Evolutionary conservation across 2,329 filamentous ascomycete genomes (phyloP).

Genomic region (Tolypocladium tropicale): DNA sequence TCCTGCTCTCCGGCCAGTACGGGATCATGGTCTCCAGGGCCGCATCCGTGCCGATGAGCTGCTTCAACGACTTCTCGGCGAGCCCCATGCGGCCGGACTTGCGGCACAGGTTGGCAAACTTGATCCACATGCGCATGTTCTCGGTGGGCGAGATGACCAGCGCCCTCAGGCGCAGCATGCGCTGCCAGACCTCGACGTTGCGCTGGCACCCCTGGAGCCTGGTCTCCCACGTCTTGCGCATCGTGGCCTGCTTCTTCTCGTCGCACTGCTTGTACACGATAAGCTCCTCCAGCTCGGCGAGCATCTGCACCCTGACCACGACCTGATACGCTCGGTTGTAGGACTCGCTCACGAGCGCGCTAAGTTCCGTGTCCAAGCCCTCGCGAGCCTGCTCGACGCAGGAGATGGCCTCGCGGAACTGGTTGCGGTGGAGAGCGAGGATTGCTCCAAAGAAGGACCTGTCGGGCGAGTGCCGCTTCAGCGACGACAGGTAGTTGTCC

Average conservation of each 20-base stretch:
- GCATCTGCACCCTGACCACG: slow-evolving; percentile 98
- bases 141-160: slow-evolving; percentile 86
- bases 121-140: slow-evolving; percentile 99
- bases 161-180: slow-evolving; percentile 90
- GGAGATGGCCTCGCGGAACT: slow-evolving; percentile 80
- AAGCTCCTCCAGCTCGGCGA: slow-evolving; percentile 95
- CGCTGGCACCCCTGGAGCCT: slow-evolving; percentile 90
- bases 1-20: slow-evolving; percentile 38
- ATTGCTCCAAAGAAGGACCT: slow-evolving; percentile 97
- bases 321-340: slow-evolving; percentile 97
- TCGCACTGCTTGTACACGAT: slow-evolving; percentile 97
- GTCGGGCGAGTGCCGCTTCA: slow-evolving; percentile 90
- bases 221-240: slow-evolving; percentile 93
- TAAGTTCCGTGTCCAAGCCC: slow-evolving; percentile 89
- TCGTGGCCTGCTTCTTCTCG: slow-evolving; percentile 75
- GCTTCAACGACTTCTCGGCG: slow-evolving; percentile 88
- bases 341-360: slow-evolving; percentile 92
- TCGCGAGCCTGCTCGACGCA: slow-evolving; percentile 90
- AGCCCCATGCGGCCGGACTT: slow-evolving; percentile 92
- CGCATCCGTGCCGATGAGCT: slow-evolving; percentile 66
- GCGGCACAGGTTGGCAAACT: slow-evolving; percentile 94
- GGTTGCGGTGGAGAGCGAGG: slow-evolving; percentile 85
- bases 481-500: slow-evolving; percentile 92
- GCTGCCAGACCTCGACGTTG: slow-evolving; percentile 96
- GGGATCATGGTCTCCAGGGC: slow-evolving; percentile 51